These are phyloP conservation scores for Trapa incisa DNA, from an alignment of 345 rosid genomes.

Conservation along the genomic window DNA sequence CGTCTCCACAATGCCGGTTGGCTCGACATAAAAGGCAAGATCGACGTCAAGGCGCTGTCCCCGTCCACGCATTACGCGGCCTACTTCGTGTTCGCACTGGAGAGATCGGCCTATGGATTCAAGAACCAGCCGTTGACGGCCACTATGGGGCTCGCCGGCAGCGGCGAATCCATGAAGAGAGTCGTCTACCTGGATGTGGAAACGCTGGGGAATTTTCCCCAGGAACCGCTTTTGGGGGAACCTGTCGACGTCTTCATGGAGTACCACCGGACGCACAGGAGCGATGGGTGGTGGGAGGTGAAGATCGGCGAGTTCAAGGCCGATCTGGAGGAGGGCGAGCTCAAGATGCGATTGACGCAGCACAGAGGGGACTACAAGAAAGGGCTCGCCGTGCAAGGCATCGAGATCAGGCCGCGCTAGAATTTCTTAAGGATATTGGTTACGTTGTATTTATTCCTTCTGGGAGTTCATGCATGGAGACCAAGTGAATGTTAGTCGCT, in stretches of 20 bases:
- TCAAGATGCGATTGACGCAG: slow-evolving; percentile 19
- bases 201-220: no score
- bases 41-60: slow-evolving; percentile 12
- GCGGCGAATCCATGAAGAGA: background rate
- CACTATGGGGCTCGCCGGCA: slow-evolving; percentile 7
- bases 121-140: slow-evolving; percentile 10
- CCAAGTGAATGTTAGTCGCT: no score
- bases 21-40: slow-evolving; percentile 20
- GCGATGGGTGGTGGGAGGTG: slow-evolving; percentile 26
- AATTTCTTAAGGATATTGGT: no score
- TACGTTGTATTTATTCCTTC: no score
- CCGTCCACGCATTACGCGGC: slow-evolving; percentile 11
- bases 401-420: slow-evolving; percentile 23
- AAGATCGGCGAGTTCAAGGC: slow-evolving; percentile 21
- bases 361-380: slow-evolving; percentile 22
- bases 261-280: slow-evolving; percentile 11
- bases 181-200: slow-evolving; percentile 7
- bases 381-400: slow-evolving; percentile 18
- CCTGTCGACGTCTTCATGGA: background rate
- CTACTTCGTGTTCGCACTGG: slow-evolving; percentile 13
- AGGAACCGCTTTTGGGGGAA: no score
- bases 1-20: slow-evolving; percentile 16
- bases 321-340: slow-evolving; percentile 10
- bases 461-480: no score
- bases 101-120: slow-evolving; percentile 9